Evolutionary conservation across 2,329 filamentous ascomycete genomes (phyloP).

Genomic region (Lachnellula occidentalis): DNA sequence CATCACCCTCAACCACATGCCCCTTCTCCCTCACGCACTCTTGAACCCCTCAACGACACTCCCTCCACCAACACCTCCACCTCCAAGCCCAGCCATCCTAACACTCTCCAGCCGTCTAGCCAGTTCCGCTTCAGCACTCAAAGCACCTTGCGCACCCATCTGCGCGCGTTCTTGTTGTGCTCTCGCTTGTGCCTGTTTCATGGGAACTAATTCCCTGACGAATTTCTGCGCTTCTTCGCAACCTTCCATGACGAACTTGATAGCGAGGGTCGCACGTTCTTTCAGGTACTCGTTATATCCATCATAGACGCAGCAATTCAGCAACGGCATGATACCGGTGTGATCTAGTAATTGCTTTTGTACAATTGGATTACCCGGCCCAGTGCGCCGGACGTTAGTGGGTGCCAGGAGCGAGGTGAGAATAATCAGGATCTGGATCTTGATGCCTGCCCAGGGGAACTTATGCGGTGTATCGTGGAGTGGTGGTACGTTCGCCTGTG

Average conservation of each 20-base stretch:
- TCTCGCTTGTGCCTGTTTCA: conserved; percentile 21
- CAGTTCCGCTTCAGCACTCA: no score
- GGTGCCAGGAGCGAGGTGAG: conserved; percentile 87
- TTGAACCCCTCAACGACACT: background rate
- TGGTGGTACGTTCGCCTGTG: conserved; percentile 34
- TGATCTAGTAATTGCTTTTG: conserved; percentile 83
- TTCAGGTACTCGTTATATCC: conserved; percentile 92
- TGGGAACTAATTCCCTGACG: conserved; percentile 49
- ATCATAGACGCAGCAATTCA: conserved; percentile 87
- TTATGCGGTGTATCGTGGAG: conserved; percentile 60
- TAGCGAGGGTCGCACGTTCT: conserved; percentile 80
- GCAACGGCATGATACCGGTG: conserved; percentile 78
- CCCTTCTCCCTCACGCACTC: background rate
- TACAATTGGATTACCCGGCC: conserved; percentile 64
- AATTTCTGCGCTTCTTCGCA: conserved; percentile 68
- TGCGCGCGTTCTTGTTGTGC: background rate
- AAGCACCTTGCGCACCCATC: no score
- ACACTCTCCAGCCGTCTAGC: no score
- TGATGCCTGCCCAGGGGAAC: conserved; percentile 69
- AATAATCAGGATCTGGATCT: conserved; percentile 87
- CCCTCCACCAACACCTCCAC: background rate
- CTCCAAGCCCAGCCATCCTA: no score
- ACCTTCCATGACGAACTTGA: conserved; percentile 77
- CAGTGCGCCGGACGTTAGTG: conserved; percentile 52
- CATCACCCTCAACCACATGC: background rate